These are phyloP conservation scores for Aspergillus carbonarius DNA, from an alignment of 2,329 filamentous ascomycete species.

Conservation along the genomic window DNA sequence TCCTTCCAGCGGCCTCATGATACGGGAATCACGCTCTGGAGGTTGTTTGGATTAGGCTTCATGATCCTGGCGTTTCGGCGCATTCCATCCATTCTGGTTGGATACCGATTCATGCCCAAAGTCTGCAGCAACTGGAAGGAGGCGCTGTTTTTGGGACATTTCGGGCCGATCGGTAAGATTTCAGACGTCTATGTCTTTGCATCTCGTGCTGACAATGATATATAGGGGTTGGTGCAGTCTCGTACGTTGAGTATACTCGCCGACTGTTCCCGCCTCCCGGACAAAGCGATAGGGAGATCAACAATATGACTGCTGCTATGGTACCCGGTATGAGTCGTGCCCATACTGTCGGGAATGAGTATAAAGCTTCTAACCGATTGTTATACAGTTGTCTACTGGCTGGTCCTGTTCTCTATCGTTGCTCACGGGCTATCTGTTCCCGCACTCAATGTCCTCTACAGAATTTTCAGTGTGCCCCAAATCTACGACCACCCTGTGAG, in stretches of 20 bases:
- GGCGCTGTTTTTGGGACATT: constrained; percentile 62
- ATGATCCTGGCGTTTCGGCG: constrained; percentile 57
- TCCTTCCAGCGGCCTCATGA: constrained; percentile 54
- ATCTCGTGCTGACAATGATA: background rate
- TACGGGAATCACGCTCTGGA: constrained; percentile 54
- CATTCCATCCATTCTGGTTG: constrained; percentile 55
- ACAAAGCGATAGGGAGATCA: constrained; percentile 42
- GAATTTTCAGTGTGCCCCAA: constrained; percentile 27
- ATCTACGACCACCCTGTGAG: constrained; percentile 37
- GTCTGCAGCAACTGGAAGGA: constrained; percentile 56
- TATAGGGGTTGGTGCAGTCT: constrained; percentile 45
- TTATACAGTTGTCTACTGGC: constrained; percentile 46
- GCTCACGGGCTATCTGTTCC: constrained; percentile 43
- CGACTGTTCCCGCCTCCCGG: constrained; percentile 45
- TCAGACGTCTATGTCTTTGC: background rate
- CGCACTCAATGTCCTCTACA: constrained; percentile 34
- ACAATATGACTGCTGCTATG: constrained; percentile 42
- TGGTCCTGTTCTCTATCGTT: constrained; percentile 44
- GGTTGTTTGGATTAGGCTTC: constrained; percentile 54
- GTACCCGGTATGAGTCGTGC: constrained; percentile 31
- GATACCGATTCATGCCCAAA: constrained; percentile 57
- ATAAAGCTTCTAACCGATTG: background rate
- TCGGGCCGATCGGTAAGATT: constrained; percentile 44
- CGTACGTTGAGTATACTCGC: constrained; percentile 48
- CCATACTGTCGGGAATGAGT: too few species aligned